Percentiles rank a stretch among this genome's conserved stretches.
These are phyloP conservation scores for Xylaria palmicola DNA, from an alignment of 495 filamentous ascomycete species.

Conservation along the genomic window DNA sequence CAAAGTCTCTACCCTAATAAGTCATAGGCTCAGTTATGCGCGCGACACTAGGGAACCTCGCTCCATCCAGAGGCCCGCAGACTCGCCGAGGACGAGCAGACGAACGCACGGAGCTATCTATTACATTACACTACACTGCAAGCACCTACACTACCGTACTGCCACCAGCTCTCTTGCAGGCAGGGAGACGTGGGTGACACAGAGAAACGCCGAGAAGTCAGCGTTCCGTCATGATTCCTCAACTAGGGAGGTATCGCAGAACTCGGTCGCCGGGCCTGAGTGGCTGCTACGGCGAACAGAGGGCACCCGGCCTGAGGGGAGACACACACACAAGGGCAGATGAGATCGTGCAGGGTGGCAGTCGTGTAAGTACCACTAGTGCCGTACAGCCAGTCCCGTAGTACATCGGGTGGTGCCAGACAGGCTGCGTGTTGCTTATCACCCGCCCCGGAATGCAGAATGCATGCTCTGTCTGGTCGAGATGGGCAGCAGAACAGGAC, in stretches of 20 bases:
- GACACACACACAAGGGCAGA: conserved; percentile 4
- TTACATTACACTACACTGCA: neutral
- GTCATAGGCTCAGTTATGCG: conserved; percentile 1
- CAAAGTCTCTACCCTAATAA: neutral
- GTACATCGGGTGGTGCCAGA: conserved; percentile 14
- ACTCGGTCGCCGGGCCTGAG: conserved; percentile 13
- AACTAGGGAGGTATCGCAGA: conserved; percentile 13
- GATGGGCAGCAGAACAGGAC: conserved; percentile 3
- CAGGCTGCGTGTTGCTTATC: conserved; percentile 10
- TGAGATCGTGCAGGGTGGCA: conserved; percentile 16
- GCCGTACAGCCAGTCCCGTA: neutral
- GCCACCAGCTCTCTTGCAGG: neutral
- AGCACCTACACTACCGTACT: neutral
- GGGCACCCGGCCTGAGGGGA: neutral
- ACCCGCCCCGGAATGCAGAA: conserved; percentile 11
- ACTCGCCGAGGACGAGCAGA: conserved; percentile 13
- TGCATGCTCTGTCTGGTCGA: conserved; percentile 16
- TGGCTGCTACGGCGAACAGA: neutral
- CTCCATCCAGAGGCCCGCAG: conserved; percentile 11
- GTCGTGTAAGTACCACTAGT: conserved; percentile 3
- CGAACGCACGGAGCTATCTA: neutral
- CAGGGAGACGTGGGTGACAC: conserved; percentile 4
- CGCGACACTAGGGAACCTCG: conserved; percentile 11
- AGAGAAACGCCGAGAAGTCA: conserved; percentile 10
- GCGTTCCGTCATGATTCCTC: conserved; percentile 5